A percentile compares a stretch with the other conserved stretches of the same genome.
These are phyloP conservation scores for Cercospora sp. DNA, from an alignment of 2,329 filamentous ascomycete genomes.

Conservation along the genomic window DNA sequence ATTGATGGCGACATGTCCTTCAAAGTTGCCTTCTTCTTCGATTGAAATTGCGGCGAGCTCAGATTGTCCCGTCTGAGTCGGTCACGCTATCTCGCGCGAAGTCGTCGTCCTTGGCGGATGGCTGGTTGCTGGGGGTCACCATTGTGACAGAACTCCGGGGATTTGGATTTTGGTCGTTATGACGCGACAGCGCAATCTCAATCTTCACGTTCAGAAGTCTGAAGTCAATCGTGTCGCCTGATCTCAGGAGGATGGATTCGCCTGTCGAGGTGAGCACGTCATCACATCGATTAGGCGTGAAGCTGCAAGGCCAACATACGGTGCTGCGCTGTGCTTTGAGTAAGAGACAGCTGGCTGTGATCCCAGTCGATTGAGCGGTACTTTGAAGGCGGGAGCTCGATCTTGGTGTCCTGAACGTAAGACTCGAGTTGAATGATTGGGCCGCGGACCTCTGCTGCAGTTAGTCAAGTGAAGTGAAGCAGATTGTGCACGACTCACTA, in stretches of 20 bases:
- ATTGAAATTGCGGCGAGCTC: neutral
- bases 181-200: neutral
- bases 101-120: neutral
- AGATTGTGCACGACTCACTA: neutral
- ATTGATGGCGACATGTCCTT: neutral
- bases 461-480: neutral
- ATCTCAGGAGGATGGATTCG: neutral
- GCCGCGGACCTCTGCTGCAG: neutral
- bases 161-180: neutral
- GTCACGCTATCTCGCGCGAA: neutral
- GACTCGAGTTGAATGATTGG: slow-evolving; percentile 7
- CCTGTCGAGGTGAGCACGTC: neutral
- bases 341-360: neutral
- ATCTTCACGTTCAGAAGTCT: slow-evolving; percentile 7
- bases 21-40: neutral
- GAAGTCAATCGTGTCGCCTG: slow-evolving; percentile 12
- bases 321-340: neutral
- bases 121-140: neutral
- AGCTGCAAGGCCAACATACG: neutral
- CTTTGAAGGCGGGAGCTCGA: slow-evolving; percentile 2
- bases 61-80: neutral
- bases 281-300: neutral
- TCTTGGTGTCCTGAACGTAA: neutral
- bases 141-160: neutral
- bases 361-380: neutral